A percentile compares a stretch with the other conserved stretches of the same genome.
These are phyloP conservation scores for Thelonectria olida DNA, from an alignment of 2,329 filamentous ascomycete genomes.

Conservation along the genomic window DNA sequence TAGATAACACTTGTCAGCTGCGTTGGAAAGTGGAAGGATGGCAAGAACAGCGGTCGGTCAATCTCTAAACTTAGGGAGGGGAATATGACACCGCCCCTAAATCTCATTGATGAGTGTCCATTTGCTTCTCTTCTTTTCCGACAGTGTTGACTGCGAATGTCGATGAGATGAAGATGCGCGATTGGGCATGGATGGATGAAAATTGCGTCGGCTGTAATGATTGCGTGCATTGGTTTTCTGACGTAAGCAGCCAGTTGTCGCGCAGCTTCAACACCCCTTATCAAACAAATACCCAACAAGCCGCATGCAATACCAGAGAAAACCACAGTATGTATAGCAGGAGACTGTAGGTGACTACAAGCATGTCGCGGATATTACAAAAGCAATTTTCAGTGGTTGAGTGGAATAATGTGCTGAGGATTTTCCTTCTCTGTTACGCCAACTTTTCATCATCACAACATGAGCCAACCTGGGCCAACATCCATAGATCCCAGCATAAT, in stretches of 20 bases:
- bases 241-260: conserved; percentile 15
- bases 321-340: not conserved
- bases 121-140: not conserved
- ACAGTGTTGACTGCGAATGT: conserved; percentile 4
- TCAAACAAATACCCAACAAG: not conserved
- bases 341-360: no score
- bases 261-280: not conserved
- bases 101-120: not conserved
- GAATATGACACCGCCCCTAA: not conserved
- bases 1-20: conserved; percentile 38
- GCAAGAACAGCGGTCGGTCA: conserved; percentile 11
- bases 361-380: no score
- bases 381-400: not conserved
- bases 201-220: not conserved
- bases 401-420: conserved; percentile 18
- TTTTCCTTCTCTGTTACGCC: conserved; percentile 14
- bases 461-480: not conserved
- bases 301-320: not conserved
- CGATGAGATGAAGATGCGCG: not conserved
- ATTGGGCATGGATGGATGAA: not conserved
- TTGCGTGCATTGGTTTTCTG: not conserved
- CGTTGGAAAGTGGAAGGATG: not conserved
- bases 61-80: not conserved
- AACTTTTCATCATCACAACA: conserved; percentile 20
- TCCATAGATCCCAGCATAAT: conserved; percentile 20